Evolutionary conservation across 1,139 yeast genomes (phyloP).

Genomic region (Suhomyces kunorum): DNA sequence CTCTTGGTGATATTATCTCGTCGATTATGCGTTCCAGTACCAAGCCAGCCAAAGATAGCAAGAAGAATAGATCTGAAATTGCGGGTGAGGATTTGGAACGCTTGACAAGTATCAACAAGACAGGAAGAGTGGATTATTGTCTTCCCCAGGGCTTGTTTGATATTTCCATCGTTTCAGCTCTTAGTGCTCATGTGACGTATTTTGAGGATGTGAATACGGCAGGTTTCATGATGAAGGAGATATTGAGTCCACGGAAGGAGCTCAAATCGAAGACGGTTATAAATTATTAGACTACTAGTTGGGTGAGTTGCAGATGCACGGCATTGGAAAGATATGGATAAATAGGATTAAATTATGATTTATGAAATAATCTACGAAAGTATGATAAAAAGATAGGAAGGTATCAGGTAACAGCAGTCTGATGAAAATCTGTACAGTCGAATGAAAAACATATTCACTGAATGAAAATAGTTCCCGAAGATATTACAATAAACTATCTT

Average conservation of each 20-base stretch:
- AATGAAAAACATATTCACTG: too few relatives aligned
- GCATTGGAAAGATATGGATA: too few relatives aligned
- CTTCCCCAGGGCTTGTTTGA: slow-evolving; percentile 81
- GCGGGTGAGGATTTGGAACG: slow-evolving; percentile 31
- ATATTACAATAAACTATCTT: too few relatives aligned
- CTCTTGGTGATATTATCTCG: slow-evolving; percentile 47
- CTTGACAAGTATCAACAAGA: slow-evolving; percentile 53
- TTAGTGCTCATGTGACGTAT: slow-evolving; percentile 85
- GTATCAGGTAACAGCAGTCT: too few relatives aligned
- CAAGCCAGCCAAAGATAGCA: slow-evolving; percentile 19
- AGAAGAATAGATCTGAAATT: slow-evolving; percentile 24
- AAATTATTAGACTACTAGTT: slow-evolving; percentile 17
- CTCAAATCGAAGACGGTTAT: slow-evolving; percentile 28
- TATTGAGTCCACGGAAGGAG: slow-evolving; percentile 28
- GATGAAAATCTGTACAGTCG: too few relatives aligned
- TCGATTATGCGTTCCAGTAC: slow-evolving; percentile 30
- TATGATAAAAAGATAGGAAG: too few relatives aligned
- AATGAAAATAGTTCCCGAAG: too few relatives aligned
- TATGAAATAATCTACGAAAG: too few relatives aligned
- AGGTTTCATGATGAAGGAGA: slow-evolving; percentile 66
- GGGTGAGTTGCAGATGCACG: too few relatives aligned
- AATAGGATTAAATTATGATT: too few relatives aligned
- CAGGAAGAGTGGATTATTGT: slow-evolving; percentile 80
- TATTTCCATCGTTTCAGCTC: slow-evolving; percentile 72
- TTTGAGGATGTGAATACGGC: slow-evolving; percentile 87